Percentiles rank a stretch among this genome's conserved stretches.
phyloP scores from a whole-genome alignment of 192 early-diverging fungal species.

The Spinellus fusiger region DNA sequence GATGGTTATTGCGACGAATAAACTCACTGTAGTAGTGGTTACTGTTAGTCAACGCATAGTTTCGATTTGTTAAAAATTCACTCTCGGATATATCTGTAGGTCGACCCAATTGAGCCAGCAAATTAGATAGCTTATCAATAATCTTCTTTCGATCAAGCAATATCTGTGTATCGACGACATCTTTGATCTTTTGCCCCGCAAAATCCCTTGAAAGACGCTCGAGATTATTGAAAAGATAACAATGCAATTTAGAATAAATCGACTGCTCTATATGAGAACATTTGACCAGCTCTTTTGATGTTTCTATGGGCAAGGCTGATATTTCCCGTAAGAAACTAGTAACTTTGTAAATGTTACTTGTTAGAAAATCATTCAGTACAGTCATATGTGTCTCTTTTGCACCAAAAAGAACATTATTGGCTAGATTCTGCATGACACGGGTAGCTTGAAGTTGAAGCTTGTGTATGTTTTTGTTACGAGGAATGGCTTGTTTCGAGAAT shows the following conservation, averaged over 20 bases:
- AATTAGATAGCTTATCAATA: conserved; percentile 67
- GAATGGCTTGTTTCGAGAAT: conserved; percentile 52
- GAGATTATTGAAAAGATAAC: conserved; percentile 60
- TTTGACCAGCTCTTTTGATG: not conserved
- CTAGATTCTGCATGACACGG: conserved; percentile 94
- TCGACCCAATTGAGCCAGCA: conserved; percentile 79
- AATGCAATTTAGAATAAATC: conserved; percentile 38
- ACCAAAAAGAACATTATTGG: conserved; percentile 93
- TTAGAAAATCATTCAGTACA: conserved; percentile 80
- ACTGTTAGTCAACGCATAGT: conserved; percentile 25
- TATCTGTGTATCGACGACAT: conserved; percentile 8
- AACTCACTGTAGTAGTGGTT: conserved; percentile 52
- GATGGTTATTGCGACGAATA: conserved; percentile 58
- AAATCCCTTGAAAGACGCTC: conserved; percentile 66
- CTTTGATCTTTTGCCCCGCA: conserved; percentile 51
- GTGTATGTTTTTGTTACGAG: conserved; percentile 61
- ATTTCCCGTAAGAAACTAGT: conserved; percentile 75
- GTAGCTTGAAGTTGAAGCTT: conserved; percentile 84
- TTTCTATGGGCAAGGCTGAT: conserved; percentile 33
- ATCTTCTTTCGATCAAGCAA: conserved; percentile 45
- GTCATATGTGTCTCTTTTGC: conserved; percentile 94
- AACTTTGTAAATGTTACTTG: conserved; percentile 76
- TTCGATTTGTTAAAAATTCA: conserved; percentile 28
- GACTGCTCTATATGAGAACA: conserved; percentile 18
- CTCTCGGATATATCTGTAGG: conserved; percentile 53